Conservation (phyloP, 768 basidiomycete species). For the Amanita pallidorosea region DNA sequence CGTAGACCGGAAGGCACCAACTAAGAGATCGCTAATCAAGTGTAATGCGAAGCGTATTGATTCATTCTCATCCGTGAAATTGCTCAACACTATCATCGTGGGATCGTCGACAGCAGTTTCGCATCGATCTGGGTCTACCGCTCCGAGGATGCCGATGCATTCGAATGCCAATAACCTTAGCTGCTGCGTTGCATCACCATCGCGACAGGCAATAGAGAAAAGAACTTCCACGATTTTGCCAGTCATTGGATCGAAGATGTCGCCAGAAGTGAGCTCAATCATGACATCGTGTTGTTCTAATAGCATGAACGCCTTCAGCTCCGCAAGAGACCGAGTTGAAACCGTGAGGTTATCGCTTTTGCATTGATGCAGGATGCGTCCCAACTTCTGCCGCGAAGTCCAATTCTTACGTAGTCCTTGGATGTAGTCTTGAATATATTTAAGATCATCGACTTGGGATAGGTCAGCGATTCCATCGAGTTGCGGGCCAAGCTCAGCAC, state of each 20-base stretch:
- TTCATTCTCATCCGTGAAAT: conserved; percentile 75
- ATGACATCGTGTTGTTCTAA: conserved; percentile 41
- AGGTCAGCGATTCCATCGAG: conserved; percentile 78
- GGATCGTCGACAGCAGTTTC: conserved; percentile 49
- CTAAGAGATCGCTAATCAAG: conserved; percentile 77
- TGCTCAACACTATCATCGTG: conserved; percentile 63
- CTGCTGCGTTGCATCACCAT: conserved; percentile 63
- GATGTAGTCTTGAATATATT: conserved; percentile 29
- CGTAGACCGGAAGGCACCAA: conserved; percentile 84
- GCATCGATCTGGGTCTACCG: conserved; percentile 90
- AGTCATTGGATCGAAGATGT: conserved; percentile 72
- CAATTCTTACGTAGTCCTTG: conserved; percentile 33
- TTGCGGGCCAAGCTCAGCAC: conserved; percentile 37
- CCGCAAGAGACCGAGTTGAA: conserved; percentile 58
- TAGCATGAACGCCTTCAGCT: conserved; percentile 61
- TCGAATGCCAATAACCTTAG: conserved; percentile 71
- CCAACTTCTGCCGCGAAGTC: conserved; percentile 44
- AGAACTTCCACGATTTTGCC: conserved; percentile 59
- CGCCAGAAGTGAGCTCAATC: conserved; percentile 62
- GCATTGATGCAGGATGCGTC: conserved; percentile 62
- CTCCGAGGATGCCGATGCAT: conserved; percentile 86
- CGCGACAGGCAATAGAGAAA: conserved; percentile 61
- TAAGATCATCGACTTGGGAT: conserved; percentile 57
- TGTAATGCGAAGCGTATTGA: conserved; percentile 72
- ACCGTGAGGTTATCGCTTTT: conserved; percentile 76